Conservation (phyloP, 2,329 filamentous ascomycete species). For the Hymenoscyphus salicellus region DNA sequence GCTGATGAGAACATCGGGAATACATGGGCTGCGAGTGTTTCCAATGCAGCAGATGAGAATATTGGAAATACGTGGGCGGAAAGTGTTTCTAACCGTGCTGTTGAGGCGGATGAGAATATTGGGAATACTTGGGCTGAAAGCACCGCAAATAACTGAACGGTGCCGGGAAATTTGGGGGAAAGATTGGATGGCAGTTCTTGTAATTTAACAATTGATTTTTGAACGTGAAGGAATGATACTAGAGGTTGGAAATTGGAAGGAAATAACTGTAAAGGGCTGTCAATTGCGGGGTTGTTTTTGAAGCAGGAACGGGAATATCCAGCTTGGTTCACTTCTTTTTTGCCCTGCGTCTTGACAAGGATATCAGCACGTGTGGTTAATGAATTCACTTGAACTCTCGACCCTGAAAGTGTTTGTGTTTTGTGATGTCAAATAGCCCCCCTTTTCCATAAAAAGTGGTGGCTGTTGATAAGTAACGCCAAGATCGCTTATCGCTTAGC, state of each 20-base stretch:
- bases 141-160: not conserved
- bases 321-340: too few species aligned
- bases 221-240: not conserved
- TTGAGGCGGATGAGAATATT: not conserved
- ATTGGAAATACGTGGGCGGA: not conserved
- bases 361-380: too few species aligned
- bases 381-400: too few species aligned
- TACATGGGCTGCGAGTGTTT: not conserved
- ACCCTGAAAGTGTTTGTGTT: too few species aligned
- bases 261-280: not conserved
- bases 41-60: not conserved
- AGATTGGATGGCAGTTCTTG: not conserved
- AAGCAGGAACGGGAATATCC: too few species aligned
- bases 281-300: not conserved
- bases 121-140: not conserved
- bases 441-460: too few species aligned
- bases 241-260: not conserved
- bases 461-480: too few species aligned
- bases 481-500: too few species aligned
- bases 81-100: not conserved
- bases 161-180: not conserved
- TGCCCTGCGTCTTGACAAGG: too few species aligned
- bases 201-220: not conserved
- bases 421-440: too few species aligned
- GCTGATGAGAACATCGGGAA: not conserved